Evolutionary conservation across 2,329 filamentous ascomycete genomes (phyloP).

Genomic region (Fusarium pseudonygamai): DNA sequence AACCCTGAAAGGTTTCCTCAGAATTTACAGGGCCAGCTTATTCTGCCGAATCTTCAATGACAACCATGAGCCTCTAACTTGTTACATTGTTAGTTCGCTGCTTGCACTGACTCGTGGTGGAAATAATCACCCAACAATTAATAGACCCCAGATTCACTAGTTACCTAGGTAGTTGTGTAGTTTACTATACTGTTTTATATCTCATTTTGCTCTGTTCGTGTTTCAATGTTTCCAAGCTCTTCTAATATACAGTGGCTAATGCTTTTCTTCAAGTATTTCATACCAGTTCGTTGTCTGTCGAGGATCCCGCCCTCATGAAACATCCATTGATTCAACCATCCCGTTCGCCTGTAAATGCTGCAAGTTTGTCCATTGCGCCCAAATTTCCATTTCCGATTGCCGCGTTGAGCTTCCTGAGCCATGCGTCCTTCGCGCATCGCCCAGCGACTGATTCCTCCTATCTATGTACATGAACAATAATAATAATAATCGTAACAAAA

Average conservation of each 20-base stretch:
- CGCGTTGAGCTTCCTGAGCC: neutral
- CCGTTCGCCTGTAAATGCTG: slow-evolving; percentile 36
- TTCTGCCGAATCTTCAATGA: neutral
- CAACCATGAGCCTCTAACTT: neutral
- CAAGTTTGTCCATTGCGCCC: slow-evolving; percentile 21
- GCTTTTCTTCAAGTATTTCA: slow-evolving; percentile 20
- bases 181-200: neutral
- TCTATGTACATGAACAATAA: neutral
- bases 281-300: slow-evolving; percentile 17
- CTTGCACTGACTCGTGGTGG: neutral
- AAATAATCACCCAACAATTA: neutral
- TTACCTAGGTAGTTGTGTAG: neutral
- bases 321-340: slow-evolving; percentile 9
- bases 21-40: slow-evolving; percentile 8
- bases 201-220: neutral
- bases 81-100: neutral
- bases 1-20: neutral
- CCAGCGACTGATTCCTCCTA: neutral
- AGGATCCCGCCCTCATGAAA: slow-evolving; percentile 29
- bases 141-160: neutral
- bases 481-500: neutral
- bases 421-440: slow-evolving; percentile 3
- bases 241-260: slow-evolving; percentile 26
- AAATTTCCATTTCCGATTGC: neutral
- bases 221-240: neutral